Evolutionary conservation across 2,329 filamentous ascomycete genomes (phyloP).

Genomic region (Colletotrichum sublineola): DNA sequence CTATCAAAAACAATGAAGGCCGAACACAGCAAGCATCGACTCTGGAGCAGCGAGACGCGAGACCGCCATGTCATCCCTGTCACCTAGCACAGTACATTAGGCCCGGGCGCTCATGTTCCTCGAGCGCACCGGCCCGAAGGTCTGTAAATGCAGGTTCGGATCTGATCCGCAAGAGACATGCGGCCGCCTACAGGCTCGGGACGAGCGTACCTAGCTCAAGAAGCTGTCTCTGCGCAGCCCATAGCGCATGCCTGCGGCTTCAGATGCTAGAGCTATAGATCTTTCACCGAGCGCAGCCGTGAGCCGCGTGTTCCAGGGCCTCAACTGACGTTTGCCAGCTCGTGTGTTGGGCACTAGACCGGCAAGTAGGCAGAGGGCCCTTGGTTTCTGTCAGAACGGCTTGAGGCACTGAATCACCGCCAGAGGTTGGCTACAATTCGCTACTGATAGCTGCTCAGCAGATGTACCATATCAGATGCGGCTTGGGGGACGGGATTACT

Average conservation of each 20-base stretch:
- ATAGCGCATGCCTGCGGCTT: not conserved
- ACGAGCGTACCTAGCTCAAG: not conserved
- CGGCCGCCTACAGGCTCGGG: no score
- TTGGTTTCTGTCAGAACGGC: not conserved
- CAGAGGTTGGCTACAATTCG: not conserved
- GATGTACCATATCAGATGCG: not conserved
- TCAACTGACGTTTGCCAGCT: constrained; percentile 15
- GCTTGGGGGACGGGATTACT: not conserved
- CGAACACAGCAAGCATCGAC: not conserved
- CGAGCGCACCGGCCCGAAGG: constrained; percentile 6
- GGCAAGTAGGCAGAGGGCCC: not conserved
- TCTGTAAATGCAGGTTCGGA: not conserved
- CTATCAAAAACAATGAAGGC: not conserved
- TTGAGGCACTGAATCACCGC: not conserved
- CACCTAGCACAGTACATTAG: not conserved
- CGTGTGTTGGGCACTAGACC: not conserved
- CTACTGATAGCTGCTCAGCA: not conserved
- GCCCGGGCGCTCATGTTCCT: not conserved
- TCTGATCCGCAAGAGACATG: not conserved
- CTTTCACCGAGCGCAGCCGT: not conserved
- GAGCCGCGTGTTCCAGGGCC: not conserved
- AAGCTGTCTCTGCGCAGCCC: no score
- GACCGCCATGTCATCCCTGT: not conserved
- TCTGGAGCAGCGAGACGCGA: not conserved
- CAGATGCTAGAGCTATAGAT: not conserved